Percentiles rank a stretch among this genome's conserved stretches.
Conservation (phyloP, 306 rosid genomes). For the Dalbergia cochinchinensis region DNA sequence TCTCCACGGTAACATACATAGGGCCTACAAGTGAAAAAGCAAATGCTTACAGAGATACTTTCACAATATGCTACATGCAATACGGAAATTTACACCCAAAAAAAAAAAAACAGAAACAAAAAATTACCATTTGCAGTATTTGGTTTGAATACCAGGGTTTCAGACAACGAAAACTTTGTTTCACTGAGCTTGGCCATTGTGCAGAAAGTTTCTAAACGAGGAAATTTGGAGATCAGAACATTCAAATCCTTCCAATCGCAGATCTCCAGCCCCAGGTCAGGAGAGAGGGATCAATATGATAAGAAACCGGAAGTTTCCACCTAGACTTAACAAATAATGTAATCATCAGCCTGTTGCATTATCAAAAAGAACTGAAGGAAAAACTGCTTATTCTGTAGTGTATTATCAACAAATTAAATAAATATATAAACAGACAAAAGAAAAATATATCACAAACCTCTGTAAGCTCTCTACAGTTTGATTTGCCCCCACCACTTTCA, state of each 20-base stretch:
- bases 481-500: conserved; percentile 80
- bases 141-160: conserved; percentile 66
- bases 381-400: conserved; percentile 3
- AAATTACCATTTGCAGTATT: conserved; percentile 59
- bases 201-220: conserved; percentile 83
- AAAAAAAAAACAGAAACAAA: no score
- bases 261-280: conserved; percentile 81
- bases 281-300: conserved; percentile 92
- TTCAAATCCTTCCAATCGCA: conserved; percentile 72
- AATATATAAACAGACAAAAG: background rate
- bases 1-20: conserved; percentile 75
- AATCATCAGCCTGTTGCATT: conserved; percentile 17
- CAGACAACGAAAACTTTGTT: conserved; percentile 74
- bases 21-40: conserved; percentile 64
- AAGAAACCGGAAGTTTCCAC: conserved; percentile 79
- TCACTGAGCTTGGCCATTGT: conserved; percentile 75
- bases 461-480: conserved; percentile 65
- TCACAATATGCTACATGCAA: conserved; percentile 24
- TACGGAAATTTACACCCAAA: conserved; percentile 16
- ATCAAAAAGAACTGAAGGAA: conserved; percentile 10
- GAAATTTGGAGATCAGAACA: conserved; percentile 71
- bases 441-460: conserved; percentile 77
- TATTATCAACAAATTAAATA: conserved; percentile 1
- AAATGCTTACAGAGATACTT: conserved; percentile 32
- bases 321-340: conserved; percentile 54